Percentiles rank a stretch among this genome's conserved stretches.
Conservation (phyloP, 441 rosid species). For the Sinapis alba region DNA sequence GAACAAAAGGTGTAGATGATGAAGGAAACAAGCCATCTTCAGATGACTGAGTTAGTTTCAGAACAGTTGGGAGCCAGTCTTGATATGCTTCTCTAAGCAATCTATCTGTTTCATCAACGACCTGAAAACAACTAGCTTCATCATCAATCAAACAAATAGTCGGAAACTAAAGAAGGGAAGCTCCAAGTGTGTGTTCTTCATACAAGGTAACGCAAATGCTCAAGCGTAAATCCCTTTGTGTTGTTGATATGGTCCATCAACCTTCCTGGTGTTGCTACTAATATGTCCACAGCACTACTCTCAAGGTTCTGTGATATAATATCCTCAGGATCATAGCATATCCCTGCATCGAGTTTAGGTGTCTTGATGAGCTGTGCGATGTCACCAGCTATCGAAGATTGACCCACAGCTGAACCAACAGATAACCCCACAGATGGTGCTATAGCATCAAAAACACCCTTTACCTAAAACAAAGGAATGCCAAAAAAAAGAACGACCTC, state of each 20-base stretch:
- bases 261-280: conserved; percentile 98
- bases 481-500: conserved; percentile 1
- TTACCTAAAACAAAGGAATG: conserved; percentile 54
- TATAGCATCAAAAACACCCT: conserved; percentile 85
- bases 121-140: conserved; percentile 51
- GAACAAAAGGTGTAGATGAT: conserved; percentile 30
- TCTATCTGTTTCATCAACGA: conserved; percentile 96
- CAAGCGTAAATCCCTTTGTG: conserved; percentile 89
- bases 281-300: conserved; percentile 86
- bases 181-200: conserved; percentile 23
- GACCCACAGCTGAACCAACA: conserved; percentile 97
- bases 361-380: conserved; percentile 75
- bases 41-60: conserved; percentile 55
- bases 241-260: conserved; percentile 90
- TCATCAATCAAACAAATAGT: not conserved
- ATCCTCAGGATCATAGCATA: conserved; percentile 81
- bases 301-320: conserved; percentile 50
- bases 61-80: conserved; percentile 94
- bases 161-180: conserved; percentile 8
- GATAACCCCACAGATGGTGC: conserved; percentile 93
- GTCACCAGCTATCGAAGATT: conserved; percentile 89
- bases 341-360: conserved; percentile 82
- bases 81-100: conserved; percentile 94
- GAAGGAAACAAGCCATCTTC: conserved; percentile 46
- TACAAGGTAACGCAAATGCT: conserved; percentile 95